Base-by-base conservation (phyloP, 805 yeast genomes). In the Ogataea nonfermentans region DNA sequence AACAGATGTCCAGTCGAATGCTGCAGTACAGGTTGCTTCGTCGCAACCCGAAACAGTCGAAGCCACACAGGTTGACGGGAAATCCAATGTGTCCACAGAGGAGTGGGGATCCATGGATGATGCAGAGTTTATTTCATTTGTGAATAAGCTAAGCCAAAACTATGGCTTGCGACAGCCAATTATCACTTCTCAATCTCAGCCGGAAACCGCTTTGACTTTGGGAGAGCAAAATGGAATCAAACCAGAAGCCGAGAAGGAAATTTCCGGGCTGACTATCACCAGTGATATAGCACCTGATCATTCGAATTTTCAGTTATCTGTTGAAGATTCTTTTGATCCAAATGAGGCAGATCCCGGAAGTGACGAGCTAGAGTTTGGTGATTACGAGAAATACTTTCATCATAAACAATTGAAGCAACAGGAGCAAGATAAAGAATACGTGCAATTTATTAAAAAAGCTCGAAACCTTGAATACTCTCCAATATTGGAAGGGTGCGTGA, bases 361-460 rank as follows among this genome's bases (percentile, higher is more conserved):
- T n/a, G 61, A 59, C 2, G 65, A 60, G 17, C 71, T 71, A 33
- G 65, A 62, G 10, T 84, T 83, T 62, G 88, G 88, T 3, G 88
- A 80, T 45, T 82, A 77, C 52, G 75, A 57, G n/a, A 63, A 76
- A 1, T 87, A 87, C 51, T 79, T 86, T 40, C 68, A 65, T 8
- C 70, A 78, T 49, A 87, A 87, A 54, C 69, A 66, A 15, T 46
- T 59, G 19, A 81, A 81, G 52, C 90, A 87, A 45, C 86, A 78
- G 51, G 63, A 65, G 34, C 68, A 73, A 20, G 85, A 78, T 54
- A 69, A 63, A 22, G 68, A 70, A 13, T 78, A 65, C 43, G 56
- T 71, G 1, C 59, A 66, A 24, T 79, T 82, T 77, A 74, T 76
- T 23, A 48, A 51, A 17, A 56, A 68, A 31, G 59, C 76, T 13